Percentiles rank a stretch among this genome's conserved stretches.
Evolutionary conservation across 2,329 filamentous ascomycete genomes (phyloP).

Genomic region (Beauveria pseudobassiana): DNA sequence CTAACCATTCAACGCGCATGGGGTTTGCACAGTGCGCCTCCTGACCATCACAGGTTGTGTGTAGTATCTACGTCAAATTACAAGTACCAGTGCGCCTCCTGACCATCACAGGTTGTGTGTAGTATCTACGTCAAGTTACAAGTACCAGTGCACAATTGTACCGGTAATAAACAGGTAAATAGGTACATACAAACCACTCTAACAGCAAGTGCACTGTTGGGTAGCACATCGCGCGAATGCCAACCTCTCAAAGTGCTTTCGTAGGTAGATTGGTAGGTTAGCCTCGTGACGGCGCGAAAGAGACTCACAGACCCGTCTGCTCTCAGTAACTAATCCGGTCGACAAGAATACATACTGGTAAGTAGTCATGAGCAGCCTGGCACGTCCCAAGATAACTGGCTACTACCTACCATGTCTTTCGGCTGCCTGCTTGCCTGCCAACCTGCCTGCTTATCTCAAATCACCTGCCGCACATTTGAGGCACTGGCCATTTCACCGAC

Average conservation of each 20-base stretch:
- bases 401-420: neutral
- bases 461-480: neutral
- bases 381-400: neutral
- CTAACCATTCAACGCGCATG: neutral
- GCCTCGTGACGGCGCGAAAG: neutral
- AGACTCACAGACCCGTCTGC: neutral
- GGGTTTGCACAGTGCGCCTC: neutral
- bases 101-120: neutral
- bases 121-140: neutral
- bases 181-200: no score
- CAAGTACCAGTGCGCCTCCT: neutral
- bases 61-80: neutral
- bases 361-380: neutral
- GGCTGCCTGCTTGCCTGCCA: no score
- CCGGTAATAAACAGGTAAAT: no score
- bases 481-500: slow-evolving; percentile 4
- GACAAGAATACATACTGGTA: no score
- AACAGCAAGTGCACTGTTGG: no score
- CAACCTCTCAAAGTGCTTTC: no score
- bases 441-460: neutral
- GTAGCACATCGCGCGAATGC: no score
- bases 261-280: neutral
- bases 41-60: neutral
- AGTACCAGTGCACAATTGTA: no score
- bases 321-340: neutral